phyloP scores from a whole-genome alignment of 176 grass and related monocot genomes.

The Carex scoparia region DNA sequence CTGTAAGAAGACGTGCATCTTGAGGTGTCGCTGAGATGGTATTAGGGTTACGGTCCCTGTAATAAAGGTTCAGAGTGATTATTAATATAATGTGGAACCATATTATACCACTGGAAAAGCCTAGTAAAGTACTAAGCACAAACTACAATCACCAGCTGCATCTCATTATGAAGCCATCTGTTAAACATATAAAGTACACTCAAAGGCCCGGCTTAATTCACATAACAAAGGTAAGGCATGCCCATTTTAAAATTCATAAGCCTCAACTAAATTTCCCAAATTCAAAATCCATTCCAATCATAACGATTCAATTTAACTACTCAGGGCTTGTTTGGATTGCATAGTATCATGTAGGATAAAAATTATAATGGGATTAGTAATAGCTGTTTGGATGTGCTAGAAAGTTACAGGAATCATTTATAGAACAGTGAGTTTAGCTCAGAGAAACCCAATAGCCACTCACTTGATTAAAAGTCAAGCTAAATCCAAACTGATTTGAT shows the following conservation, averaged over 20 bases:
- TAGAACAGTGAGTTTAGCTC: background rate
- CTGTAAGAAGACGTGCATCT: conserved; percentile 74
- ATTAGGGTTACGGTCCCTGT: conserved; percentile 73
- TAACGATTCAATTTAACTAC: background rate
- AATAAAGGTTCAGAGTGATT: background rate
- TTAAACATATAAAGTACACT: background rate
- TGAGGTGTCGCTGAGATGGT: conserved; percentile 64
- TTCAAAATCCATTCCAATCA: background rate
- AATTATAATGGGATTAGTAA: background rate
- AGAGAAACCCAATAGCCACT: background rate
- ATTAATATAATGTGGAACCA: background rate
- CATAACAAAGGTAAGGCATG: background rate
- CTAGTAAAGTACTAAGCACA: background rate
- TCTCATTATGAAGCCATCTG: background rate
- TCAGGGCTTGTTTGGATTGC: background rate
- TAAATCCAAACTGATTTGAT: background rate
- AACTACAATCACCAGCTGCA: background rate
- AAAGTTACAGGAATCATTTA: background rate
- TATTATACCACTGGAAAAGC: background rate
- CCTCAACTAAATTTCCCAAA: background rate
- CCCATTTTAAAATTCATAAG: background rate
- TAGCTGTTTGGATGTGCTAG: background rate
- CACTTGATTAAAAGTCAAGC: background rate
- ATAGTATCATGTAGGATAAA: background rate
- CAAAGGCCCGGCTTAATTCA: background rate